Base-by-base conservation (phyloP, 192 early-diverging fungal genomes). In the Haplosporangium gracile region DNA sequence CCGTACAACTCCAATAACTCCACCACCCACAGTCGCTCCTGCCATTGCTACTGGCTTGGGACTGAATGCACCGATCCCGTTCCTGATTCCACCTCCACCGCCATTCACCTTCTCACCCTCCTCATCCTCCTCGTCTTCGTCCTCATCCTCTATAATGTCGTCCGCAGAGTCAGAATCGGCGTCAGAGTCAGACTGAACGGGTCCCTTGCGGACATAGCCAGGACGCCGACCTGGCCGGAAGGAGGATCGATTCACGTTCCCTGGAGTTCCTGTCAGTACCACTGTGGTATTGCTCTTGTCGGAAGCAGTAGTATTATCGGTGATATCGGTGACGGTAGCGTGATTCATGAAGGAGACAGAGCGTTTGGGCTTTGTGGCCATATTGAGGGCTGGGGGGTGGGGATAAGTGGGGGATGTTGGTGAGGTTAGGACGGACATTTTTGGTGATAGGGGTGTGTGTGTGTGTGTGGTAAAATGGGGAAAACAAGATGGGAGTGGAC, bases 311-410 rank as follows among this genome's bases (percentile, higher is more conserved):
- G 26, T 7, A 53, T 15, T 1, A 18, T 34, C 9, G 69, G 18
- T 32, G 53, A 45, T 43, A 34, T 9, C 16, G 15, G 82, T 29
- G 16, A 73, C 32, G 43, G 65, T 57, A 8, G 45, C 43, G 11
- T 83, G 82, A 4, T 73, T 68, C 45, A 83, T 13, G 76, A 83
- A 83, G 38, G 82, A 83, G 39, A 83, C 82, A 34, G 76, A 78
- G 32, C 82, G 42, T 40, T 79, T 83, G 2, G 82, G 82, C 24
- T 83, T 83, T 32, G 77, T 78, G 20, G 76, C 34, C 4, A 68
- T 60, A 40, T 78, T 75, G 40, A 78, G 60, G 10, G 76, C 11
- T 4, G 82, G 82, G 22, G 82, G 70, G 18, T 55, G 53, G 51
- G 5, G 42, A 0, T 43, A 5, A 10, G 42, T 43, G 5, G 42